Evolutionary conservation across 208 protist genomes (phyloP).

Genomic region (Acanthamoeba lugdunensis): DNA sequence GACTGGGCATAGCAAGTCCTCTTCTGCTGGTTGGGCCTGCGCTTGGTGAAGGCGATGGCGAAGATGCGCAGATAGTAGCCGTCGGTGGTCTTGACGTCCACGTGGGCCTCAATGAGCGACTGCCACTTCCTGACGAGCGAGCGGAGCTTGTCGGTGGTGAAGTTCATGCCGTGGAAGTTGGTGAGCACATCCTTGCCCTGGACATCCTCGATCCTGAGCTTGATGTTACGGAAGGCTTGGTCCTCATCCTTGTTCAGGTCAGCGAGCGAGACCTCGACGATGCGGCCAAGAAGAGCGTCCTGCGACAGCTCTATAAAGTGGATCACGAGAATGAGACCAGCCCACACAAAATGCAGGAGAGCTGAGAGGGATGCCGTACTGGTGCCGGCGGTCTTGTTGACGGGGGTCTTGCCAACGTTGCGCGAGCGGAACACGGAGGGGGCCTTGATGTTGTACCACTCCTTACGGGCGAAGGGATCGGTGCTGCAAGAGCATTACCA

Average conservation of each 20-base stretch:
- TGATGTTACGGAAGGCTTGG: conserved; percentile 95
- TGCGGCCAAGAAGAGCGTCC: conserved; percentile 95
- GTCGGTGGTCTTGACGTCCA: conserved; percentile 96
- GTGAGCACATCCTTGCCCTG: conserved; percentile 95
- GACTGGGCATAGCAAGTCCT: conserved; percentile 97
- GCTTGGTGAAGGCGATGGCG: conserved; percentile 97
- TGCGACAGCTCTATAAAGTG: conserved; percentile 89
- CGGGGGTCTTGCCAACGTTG: conserved; percentile 96
- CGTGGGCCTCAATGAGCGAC: conserved; percentile 95
- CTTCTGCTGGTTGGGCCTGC: conserved; percentile 88
- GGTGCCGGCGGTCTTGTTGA: conserved; percentile 95
- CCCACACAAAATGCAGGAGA: neutral
- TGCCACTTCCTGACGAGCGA: conserved; percentile 98
- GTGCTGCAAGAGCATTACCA: conserved; percentile 76
- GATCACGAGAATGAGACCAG: neutral
- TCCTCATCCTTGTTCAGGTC: conserved; percentile 95
- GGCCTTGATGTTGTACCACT: conserved; percentile 98
- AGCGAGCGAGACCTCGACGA: conserved; percentile 96
- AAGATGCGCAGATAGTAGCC: conserved; percentile 97
- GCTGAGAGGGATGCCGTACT: conserved; percentile 77
- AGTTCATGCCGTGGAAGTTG: conserved; percentile 97
- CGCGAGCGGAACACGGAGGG: conserved; percentile 95
- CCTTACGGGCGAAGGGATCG: conserved; percentile 98
- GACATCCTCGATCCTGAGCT: conserved; percentile 96
- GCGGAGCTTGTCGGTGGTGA: conserved; percentile 97